phyloP scores from a whole-genome alignment of 768 basidiomycete species.

The Amanita molliuscula region DNA sequence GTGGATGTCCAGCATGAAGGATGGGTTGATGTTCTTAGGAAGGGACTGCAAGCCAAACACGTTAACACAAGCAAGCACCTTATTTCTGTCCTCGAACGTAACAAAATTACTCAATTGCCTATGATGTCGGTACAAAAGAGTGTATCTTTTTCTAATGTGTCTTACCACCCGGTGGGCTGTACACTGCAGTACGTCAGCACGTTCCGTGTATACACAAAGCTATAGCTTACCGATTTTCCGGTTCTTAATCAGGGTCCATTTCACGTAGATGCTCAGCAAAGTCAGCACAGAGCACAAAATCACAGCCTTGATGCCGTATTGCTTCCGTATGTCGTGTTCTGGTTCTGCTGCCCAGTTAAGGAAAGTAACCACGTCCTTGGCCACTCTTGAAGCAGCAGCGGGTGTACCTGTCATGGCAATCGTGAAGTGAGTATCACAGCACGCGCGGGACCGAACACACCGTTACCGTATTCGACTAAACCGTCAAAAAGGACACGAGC shows the following conservation, averaged over 20 bases:
- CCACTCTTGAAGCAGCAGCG: constrained; percentile 96
- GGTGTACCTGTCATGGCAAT: constrained; percentile 58
- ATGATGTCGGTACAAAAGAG: constrained; percentile 2
- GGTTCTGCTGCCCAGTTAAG: constrained; percentile 96
- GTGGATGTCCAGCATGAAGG: too few relatives aligned
- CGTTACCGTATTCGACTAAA: constrained; percentile 93
- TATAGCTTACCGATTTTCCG: constrained; percentile 72
- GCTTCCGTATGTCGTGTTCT: constrained; percentile 96
- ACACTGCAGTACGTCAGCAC: constrained; percentile 27
- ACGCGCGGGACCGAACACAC: constrained; percentile 26
- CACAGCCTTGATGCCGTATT: constrained; percentile 91
- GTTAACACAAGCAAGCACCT: too few relatives aligned
- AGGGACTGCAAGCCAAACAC: too few relatives aligned
- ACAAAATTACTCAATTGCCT: constrained; percentile 6
- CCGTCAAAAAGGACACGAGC: constrained; percentile 94
- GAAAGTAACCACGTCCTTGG: constrained; percentile 96
- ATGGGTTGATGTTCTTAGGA: too few relatives aligned
- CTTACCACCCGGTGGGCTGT: constrained; percentile 51
- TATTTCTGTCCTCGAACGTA: too few relatives aligned
- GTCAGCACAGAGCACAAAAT: constrained; percentile 86
- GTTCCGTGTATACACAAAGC: not conserved
- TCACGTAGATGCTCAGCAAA: constrained; percentile 76
- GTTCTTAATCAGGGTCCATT: constrained; percentile 88
- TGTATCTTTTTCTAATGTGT: constrained; percentile 34
- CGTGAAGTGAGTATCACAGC: constrained; percentile 1